Base-by-base conservation (phyloP, 352 stramenopile genomes). In the Globisporangium perplexum region DNA sequence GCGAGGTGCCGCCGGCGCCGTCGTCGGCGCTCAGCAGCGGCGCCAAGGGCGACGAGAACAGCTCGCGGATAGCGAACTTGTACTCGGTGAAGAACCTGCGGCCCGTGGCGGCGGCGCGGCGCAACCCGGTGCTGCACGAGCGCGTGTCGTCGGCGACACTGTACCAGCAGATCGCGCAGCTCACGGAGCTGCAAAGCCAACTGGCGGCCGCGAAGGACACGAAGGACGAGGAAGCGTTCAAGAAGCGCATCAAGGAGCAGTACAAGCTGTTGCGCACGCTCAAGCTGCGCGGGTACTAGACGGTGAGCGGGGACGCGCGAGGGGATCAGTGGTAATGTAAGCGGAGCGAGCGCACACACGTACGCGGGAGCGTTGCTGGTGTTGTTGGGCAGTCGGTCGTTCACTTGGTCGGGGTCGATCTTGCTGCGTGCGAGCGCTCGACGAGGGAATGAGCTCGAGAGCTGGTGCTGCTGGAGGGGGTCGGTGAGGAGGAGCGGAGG, bases 201-300 rank as follows among this genome's bases (percentile, higher is more conserved):
- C 83, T 85, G 71, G 60, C 68, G 7, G 50, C 71, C 24, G 70
- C 60, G n/a, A 63, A 81, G 22, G 59, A 66, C 33, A 57, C 74
- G n/a, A 66, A 68, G 7, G 68, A 81, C 22, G 72, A 76, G 55
- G 70, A 78, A 6, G 70, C 78, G 57, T 74, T 68, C 48, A 73
- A 69, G 28, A 54, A 63, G 36, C 74, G 69, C 15, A 79, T 85
- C 33, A 85, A 85, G 47, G 69, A 83, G 24, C 74, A 85, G 51
- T 85, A 85, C 51, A 66, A 69, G 14, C 45, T 79, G 47, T 52
- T 85, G 23, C 74, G 63, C 28, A 67, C 65, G 26, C 72, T 85
- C 54, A 75, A 85, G 61, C 60, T 74, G 38, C 65, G 58, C 7
- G 53, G 54, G 41, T 63, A 57, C 22, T 66, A 42, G 41, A 22